Percentiles rank a stretch among this genome's conserved stretches.
phyloP scores from a whole-genome alignment of 2,329 filamentous ascomycete species.

The Fusarium sp. region DNA sequence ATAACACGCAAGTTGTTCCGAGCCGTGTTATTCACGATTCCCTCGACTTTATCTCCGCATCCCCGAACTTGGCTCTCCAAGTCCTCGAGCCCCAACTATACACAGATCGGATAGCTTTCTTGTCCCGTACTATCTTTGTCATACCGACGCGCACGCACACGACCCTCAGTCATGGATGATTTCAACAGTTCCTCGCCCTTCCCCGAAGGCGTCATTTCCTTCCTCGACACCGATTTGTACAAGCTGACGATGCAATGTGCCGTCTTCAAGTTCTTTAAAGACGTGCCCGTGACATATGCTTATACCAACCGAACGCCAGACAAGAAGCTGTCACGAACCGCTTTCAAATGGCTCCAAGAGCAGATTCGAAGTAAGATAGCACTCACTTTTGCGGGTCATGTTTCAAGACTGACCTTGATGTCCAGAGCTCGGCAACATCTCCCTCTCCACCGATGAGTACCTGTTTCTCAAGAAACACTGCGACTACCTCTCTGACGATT shows the following conservation, averaged over 20 bases:
- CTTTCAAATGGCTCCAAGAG: conserved; percentile 85
- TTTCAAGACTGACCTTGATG: conserved; percentile 45
- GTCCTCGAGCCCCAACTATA: no score
- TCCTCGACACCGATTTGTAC: conserved; percentile 88
- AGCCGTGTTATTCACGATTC: conserved; percentile 16
- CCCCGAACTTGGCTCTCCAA: conserved; percentile 16
- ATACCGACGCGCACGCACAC: not conserved
- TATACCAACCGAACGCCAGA: conserved; percentile 97
- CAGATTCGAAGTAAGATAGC: conserved; percentile 80
- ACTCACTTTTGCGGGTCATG: not conserved
- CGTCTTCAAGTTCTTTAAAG: conserved; percentile 90
- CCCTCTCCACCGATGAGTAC: conserved; percentile 82
- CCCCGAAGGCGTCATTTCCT: conserved; percentile 83
- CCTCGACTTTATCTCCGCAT: conserved; percentile 33
- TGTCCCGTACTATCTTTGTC: no score
- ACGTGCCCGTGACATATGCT: conserved; percentile 86
- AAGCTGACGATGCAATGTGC: conserved; percentile 99
- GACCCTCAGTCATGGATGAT: conserved; percentile 66
- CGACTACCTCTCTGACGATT: conserved; percentile 81
- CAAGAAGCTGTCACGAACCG: conserved; percentile 87
- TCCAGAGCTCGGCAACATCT: conserved; percentile 84
- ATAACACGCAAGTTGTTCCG: conserved; percentile 3
- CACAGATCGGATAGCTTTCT: no score
- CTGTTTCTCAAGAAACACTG: conserved; percentile 83
- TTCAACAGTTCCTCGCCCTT: conserved; percentile 76